phyloP scores from a whole-genome alignment of 106 monocot genomes.

The Hemerocallis citrina region DNA sequence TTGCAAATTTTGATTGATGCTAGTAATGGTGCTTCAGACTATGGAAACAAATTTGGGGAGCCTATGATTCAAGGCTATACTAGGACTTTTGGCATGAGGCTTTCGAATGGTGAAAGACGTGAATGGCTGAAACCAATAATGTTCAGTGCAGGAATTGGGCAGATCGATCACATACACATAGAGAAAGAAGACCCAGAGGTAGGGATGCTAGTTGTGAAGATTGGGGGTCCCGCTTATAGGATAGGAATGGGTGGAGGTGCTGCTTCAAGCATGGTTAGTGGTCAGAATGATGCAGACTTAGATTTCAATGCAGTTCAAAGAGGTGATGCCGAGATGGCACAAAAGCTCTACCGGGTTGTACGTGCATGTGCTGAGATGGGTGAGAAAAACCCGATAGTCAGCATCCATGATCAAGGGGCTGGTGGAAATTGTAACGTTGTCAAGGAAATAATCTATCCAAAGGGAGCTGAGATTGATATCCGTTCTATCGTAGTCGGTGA shows the following conservation, averaged over 20 bases:
- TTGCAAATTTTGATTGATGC: constrained; percentile 81
- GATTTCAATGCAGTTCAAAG: constrained; percentile 97
- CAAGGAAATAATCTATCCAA: constrained; percentile 95
- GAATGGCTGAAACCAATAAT: constrained; percentile 99
- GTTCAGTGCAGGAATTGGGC: constrained; percentile 92
- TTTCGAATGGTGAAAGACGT: constrained; percentile 70
- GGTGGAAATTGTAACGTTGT: constrained; percentile 99
- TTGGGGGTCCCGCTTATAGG: constrained; percentile 91
- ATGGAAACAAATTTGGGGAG: constrained; percentile 97
- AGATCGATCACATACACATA: constrained; percentile 80
- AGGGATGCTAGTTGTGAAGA: constrained; percentile 96
- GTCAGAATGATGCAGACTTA: constrained; percentile 91
- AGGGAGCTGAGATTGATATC: constrained; percentile 90
- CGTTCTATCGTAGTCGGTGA: constrained; percentile 75
- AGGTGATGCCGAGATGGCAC: constrained; percentile 99
- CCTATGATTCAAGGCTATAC: constrained; percentile 91
- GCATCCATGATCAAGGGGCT: constrained; percentile 98
- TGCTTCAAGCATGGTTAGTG: constrained; percentile 97
- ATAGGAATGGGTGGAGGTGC: constrained; percentile 99
- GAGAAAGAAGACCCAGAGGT: constrained; percentile 72
- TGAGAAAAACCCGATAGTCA: constrained; percentile 77
- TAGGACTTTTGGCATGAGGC: constrained; percentile 79
- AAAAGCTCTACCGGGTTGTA: constrained; percentile 86
- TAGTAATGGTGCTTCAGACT: constrained; percentile 94
- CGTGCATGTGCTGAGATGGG: constrained; percentile 91